These are phyloP conservation scores for Alternaria rosae DNA, from an alignment of 2,329 filamentous ascomycete genomes.

Conservation along the genomic window DNA sequence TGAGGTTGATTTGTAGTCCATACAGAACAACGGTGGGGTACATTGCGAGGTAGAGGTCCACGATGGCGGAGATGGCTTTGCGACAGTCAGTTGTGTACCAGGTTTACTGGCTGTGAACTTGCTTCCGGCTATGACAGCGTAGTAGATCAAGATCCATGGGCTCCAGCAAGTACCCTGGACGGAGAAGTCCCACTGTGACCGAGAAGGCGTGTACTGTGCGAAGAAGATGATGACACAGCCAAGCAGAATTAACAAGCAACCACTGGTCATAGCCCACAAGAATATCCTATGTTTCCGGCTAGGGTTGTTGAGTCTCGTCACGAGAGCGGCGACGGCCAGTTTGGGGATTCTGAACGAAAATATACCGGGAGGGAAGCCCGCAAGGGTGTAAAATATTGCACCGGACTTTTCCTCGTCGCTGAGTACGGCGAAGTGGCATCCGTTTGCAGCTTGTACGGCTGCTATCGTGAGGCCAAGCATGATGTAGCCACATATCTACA, in stretches of 20 bases:
- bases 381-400: not conserved
- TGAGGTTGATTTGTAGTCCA: not conserved
- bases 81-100: not conserved
- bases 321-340: not conserved
- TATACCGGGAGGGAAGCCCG: not conserved
- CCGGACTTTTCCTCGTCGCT: not conserved
- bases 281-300: not conserved
- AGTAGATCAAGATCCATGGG: not conserved
- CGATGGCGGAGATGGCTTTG: not conserved
- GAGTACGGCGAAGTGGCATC: not conserved
- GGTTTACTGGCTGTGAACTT: not conserved
- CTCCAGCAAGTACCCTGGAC: not conserved
- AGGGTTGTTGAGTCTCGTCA: not conserved
- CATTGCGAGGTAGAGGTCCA: conserved; percentile 2
- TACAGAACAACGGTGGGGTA: not conserved
- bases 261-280: not conserved
- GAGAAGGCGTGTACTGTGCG: not conserved
- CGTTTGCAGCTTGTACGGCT: not conserved
- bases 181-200: not conserved
- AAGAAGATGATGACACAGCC: conserved; percentile 2
- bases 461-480: conserved; percentile 3
- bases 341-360: not conserved
- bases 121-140: not conserved
- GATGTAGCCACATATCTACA: not conserved
- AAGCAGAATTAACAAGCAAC: not conserved